These are phyloP conservation scores for Selaginella moellendorffii DNA, from an alignment of 75 land plant genomes.

Conservation along the genomic window DNA sequence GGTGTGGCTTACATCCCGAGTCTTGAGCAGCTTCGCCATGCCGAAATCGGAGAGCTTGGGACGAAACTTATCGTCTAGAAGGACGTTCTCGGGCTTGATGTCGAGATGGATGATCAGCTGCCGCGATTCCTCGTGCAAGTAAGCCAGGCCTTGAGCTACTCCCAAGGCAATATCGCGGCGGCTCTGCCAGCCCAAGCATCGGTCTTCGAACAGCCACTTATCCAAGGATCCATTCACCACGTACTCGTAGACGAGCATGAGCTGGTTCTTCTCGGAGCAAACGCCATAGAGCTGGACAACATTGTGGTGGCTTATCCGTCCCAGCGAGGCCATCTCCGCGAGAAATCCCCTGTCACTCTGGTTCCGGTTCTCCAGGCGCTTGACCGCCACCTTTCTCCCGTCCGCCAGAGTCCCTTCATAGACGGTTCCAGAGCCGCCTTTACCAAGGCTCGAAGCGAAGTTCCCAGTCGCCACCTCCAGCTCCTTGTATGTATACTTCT, in stretches of 20 bases:
- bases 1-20: background rate
- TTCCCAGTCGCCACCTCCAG: background rate
- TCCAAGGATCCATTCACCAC: background rate
- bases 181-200: background rate
- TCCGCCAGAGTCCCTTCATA: background rate
- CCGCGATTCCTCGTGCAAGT: background rate
- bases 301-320: background rate
- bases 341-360: background rate
- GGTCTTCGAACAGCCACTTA: background rate
- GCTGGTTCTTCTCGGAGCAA: background rate
- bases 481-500: background rate
- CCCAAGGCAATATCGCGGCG: background rate
- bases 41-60: background rate
- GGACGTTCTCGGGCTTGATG: background rate
- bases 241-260: background rate
- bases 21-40: background rate
- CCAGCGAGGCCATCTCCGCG: background rate
- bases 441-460: background rate
- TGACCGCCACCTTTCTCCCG: background rate
- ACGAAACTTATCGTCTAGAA: background rate
- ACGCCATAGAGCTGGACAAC: background rate
- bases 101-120: background rate
- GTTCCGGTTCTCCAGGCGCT: background rate
- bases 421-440: background rate
- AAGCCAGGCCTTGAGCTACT: background rate